A percentile compares a stretch with the other conserved stretches of the same genome.
These are phyloP conservation scores for Dictyostelium brefeldianum DNA, from an alignment of 78 protist species.

Conservation along the genomic window DNA sequence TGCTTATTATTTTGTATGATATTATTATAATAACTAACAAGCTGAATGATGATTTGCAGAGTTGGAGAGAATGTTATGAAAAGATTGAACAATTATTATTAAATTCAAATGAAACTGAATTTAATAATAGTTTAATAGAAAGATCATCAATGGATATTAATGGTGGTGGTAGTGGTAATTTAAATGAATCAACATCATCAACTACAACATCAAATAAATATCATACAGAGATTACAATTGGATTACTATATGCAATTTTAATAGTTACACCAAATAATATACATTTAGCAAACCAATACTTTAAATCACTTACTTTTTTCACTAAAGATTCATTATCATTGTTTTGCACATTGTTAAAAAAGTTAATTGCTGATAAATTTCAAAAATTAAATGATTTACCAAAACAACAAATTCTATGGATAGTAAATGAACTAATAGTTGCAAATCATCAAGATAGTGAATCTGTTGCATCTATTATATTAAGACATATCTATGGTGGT, in stretches of 20 bases:
- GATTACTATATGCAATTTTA: constrained; percentile 34
- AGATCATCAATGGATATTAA: neutral
- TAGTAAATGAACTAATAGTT: constrained; percentile 24
- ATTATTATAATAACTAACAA: too few relatives aligned
- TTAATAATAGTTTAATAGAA: constrained; percentile 4
- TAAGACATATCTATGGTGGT: constrained; percentile 75
- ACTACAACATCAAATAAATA: neutral
- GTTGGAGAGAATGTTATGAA: constrained; percentile 79
- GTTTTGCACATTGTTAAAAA: constrained; percentile 42
- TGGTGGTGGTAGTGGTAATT: neutral
- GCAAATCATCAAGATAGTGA: constrained; percentile 69
- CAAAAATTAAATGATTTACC: constrained; percentile 64
- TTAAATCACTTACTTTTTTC: constrained; percentile 26
- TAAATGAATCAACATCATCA: neutral
- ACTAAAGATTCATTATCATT: constrained; percentile 44
- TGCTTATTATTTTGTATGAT: neutral
- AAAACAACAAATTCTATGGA: constrained; percentile 67
- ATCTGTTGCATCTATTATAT: constrained; percentile 18
- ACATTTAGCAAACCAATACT: neutral
- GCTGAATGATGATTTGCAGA: too few relatives aligned
- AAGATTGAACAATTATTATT: constrained; percentile 48
- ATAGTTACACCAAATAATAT: neutral
- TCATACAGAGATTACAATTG: constrained; percentile 70
- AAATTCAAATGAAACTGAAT: constrained; percentile 23
- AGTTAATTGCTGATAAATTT: constrained; percentile 44